Evolutionary conservation across 306 rosid species (phyloP).

Genomic region (Vigna radiata): DNA sequence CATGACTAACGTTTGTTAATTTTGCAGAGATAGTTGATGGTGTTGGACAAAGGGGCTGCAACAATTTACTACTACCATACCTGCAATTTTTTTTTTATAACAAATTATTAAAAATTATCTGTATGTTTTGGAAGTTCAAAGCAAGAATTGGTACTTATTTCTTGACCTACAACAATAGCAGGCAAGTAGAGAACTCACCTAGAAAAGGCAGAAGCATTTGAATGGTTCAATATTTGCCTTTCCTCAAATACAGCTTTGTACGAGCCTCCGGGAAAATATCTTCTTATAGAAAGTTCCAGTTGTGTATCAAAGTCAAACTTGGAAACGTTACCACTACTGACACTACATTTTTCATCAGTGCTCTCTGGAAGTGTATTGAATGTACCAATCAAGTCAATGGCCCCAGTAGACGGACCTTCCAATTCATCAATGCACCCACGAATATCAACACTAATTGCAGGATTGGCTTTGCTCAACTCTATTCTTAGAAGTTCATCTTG

Average conservation of each 20-base stretch:
- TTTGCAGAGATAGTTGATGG: constrained; percentile 30
- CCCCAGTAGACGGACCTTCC: constrained; percentile 57
- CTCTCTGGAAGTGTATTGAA: constrained; percentile 54
- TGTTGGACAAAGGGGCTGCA: constrained; percentile 51
- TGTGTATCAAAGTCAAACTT: constrained; percentile 53
- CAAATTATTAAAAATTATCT: constrained; percentile 31
- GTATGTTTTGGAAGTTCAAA: neutral
- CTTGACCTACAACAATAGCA: neutral
- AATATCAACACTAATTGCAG: constrained; percentile 45
- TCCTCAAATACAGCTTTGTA: constrained; percentile 52
- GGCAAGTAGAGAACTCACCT: constrained; percentile 55
- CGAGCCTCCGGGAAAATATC: constrained; percentile 47
- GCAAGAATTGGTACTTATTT: neutral
- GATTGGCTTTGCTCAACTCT: constrained; percentile 48
- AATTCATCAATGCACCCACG: constrained; percentile 44
- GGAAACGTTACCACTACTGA: constrained; percentile 44
- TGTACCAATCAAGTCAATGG: constrained; percentile 71
- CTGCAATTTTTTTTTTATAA: constrained; percentile 52
- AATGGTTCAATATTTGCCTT: constrained; percentile 60
- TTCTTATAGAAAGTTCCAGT: constrained; percentile 71
- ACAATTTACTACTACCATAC: constrained; percentile 58
- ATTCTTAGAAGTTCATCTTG: constrained; percentile 46
- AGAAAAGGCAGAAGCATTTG: constrained; percentile 83
- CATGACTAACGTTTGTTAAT: constrained; percentile 37
- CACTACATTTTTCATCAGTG: constrained; percentile 42